Percentiles rank a stretch among this genome's conserved stretches.
Evolutionary conservation across 2,329 filamentous ascomycete species (phyloP).

Genomic region (Colletotrichum musae): DNA sequence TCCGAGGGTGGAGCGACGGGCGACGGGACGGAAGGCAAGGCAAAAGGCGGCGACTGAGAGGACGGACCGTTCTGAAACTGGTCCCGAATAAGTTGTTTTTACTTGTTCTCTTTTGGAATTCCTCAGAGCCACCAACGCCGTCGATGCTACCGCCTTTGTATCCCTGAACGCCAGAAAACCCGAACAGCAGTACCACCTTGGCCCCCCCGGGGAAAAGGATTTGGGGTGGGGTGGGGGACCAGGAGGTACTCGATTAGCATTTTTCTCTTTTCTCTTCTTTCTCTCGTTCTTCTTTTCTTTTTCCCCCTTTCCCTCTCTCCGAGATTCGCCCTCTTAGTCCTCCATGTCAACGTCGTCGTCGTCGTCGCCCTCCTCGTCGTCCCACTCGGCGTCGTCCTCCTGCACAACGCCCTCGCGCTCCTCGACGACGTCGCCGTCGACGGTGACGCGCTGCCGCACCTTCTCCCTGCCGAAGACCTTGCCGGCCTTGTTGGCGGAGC

Average conservation of each 20-base stretch:
- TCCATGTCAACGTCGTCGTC: conserved; percentile 50
- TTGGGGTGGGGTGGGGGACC: background rate
- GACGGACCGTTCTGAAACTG: conserved; percentile 30
- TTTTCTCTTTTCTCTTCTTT: conserved; percentile 18
- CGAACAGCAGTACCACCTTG: conserved; percentile 8
- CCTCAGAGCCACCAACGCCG: conserved; percentile 42
- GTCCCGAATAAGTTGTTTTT: conserved; percentile 32
- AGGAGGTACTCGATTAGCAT: conserved; percentile 33
- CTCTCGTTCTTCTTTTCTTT: conserved; percentile 9
- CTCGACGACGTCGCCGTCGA: conserved; percentile 54
- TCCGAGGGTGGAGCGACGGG: background rate
- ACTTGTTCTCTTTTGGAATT: conserved; percentile 36
- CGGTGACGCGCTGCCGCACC: conserved; percentile 54
- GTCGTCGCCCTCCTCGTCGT: conserved; percentile 40
- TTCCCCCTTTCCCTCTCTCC: conserved; percentile 4
- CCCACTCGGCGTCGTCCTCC: conserved; percentile 42
- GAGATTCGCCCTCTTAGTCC: conserved; percentile 42
- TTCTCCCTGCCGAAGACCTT: conserved; percentile 61
- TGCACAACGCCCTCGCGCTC: conserved; percentile 43
- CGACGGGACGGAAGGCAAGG: conserved; percentile 6
- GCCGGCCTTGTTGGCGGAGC: conserved; percentile 47
- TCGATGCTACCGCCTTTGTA: conserved; percentile 41
- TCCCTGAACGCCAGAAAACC: conserved; percentile 37
- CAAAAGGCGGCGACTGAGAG: conserved; percentile 39
- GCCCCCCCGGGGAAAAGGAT: conserved; percentile 3